Base-by-base conservation (phyloP, 257 asterid genomes). In the Striga asiatica region DNA sequence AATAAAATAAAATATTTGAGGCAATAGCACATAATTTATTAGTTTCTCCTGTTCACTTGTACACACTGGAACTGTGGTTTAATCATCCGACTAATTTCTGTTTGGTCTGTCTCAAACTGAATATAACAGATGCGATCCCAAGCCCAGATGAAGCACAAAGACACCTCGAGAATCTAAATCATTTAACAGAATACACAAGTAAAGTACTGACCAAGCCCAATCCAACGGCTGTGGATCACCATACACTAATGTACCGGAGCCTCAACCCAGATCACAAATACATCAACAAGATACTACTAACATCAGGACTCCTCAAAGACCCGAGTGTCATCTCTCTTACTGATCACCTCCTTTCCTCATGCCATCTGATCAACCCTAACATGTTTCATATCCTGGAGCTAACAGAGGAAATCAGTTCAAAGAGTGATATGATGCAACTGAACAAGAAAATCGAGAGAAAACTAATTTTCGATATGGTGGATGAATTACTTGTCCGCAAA, bases 401-500 rank as follows among this genome's bases (percentile, higher is more conserved):
- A 71, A 76, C 10, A 16, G 68, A 50, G 22, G 51, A 62, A 41
- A 34, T 34, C 0, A 34, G 56, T n/a, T n/a, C n/a, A 61, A 74
- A 50, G 25, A 52, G 39, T 50, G 52, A 60, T 21, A 6, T 34
- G 56, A 39, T 25, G 45, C 68, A 66, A 31, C 43, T 28, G 60
- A 59, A 68, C 28, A 67, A 71, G 73, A 76, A 67, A 74, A 64
- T 72, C 59, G 76, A 77, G 42, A 69, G 83, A 69, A 77, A 69
- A 75, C 53, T 74, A 11, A 60, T 81, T 17, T 74, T 81, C 39
- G 95, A 83, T 57, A 56, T 75, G 20, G 77, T 80, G 8, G 70
- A 83, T 64, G 97, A 89, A 71, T 73, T 85, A n/a, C 77, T 83
- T 45, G 47, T 60, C 35, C 67, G 51, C 29, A 80, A 77, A 67